These are phyloP conservation scores for Waitea zeae DNA, from an alignment of 1,284 basidiomycete genomes.

Conservation along the genomic window DNA sequence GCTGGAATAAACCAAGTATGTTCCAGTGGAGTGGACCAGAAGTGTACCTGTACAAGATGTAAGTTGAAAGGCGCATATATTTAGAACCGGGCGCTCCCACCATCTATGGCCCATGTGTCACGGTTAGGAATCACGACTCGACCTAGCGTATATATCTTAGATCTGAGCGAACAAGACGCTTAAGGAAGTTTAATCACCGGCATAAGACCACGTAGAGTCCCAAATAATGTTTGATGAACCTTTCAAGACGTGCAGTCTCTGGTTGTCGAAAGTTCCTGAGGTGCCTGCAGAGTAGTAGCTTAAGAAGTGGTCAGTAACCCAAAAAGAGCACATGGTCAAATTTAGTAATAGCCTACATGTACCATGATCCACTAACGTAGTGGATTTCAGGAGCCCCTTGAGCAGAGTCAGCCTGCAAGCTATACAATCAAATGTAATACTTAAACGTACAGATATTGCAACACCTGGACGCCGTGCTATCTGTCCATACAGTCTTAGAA, in stretches of 20 bases:
- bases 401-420: neutral
- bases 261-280: slow-evolving; percentile 16
- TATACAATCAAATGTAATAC: neutral
- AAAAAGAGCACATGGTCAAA: neutral
- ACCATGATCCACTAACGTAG: slow-evolving; percentile 13
- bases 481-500: slow-evolving; percentile 18
- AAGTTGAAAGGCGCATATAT: too few relatives aligned
- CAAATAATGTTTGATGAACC: slow-evolving; percentile 18
- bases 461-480: slow-evolving; percentile 17
- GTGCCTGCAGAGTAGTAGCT: slow-evolving; percentile 21
- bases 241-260: slow-evolving; percentile 16
- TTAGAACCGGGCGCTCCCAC: too few relatives aligned
- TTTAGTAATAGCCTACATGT: slow-evolving; percentile 15
- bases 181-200: too few relatives aligned
- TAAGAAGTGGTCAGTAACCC: neutral
- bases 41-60: too few relatives aligned
- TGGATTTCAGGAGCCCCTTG: slow-evolving; percentile 4
- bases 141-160: slow-evolving; percentile 6
- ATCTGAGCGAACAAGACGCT: slow-evolving; percentile 2
- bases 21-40: slow-evolving; percentile 11
- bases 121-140: slow-evolving; percentile 16
- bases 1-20: slow-evolving; percentile 18
- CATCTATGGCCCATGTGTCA: slow-evolving; percentile 21
- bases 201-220: slow-evolving; percentile 15
- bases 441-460: slow-evolving; percentile 18